A percentile compares a stretch with the other conserved stretches of the same genome.
Conservation (phyloP, 2,329 filamentous ascomycete species). For the Fusarium paranaense region DNA sequence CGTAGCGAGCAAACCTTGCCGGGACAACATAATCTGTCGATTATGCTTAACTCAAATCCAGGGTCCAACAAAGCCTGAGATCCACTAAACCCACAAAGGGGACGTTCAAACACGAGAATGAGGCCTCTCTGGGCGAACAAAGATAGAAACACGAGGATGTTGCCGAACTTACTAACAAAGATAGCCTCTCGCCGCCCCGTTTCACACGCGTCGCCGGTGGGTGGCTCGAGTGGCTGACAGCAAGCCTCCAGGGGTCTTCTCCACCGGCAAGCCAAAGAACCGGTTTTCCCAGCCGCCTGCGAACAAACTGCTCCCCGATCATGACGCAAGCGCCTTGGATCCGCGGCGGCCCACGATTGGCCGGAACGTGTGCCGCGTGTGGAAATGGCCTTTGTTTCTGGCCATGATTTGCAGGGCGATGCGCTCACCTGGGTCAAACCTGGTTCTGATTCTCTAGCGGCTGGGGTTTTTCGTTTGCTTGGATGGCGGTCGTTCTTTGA, state of each 20-base stretch:
- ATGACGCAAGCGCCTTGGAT: constrained; percentile 34
- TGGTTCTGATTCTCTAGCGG: constrained; percentile 20
- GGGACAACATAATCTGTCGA: neutral
- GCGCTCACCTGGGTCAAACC: constrained; percentile 31
- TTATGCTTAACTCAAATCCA: constrained; percentile 17
- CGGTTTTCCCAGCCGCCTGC: constrained; percentile 31
- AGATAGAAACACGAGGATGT: constrained; percentile 14
- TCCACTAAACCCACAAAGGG: constrained; percentile 5
- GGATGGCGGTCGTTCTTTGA: neutral
- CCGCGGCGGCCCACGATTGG: constrained; percentile 20
- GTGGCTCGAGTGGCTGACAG: constrained; percentile 30
- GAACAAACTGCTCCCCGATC: neutral
- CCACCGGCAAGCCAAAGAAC: constrained; percentile 18
- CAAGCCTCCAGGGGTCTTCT: constrained; percentile 7
- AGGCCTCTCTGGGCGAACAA: constrained; percentile 29
- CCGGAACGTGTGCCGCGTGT: neutral
- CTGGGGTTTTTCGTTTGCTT: neutral
- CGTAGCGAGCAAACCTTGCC: neutral
- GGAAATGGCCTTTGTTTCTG: constrained; percentile 26
- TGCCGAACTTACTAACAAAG: neutral
- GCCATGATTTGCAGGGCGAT: constrained; percentile 40
- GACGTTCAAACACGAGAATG: constrained; percentile 21
- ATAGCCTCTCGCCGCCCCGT: constrained; percentile 5
- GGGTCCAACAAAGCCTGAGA: constrained; percentile 11
- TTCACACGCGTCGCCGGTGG: constrained; percentile 27